Conservation (phyloP, 1,284 basidiomycete species). For the Ustilago nuda region DNA sequence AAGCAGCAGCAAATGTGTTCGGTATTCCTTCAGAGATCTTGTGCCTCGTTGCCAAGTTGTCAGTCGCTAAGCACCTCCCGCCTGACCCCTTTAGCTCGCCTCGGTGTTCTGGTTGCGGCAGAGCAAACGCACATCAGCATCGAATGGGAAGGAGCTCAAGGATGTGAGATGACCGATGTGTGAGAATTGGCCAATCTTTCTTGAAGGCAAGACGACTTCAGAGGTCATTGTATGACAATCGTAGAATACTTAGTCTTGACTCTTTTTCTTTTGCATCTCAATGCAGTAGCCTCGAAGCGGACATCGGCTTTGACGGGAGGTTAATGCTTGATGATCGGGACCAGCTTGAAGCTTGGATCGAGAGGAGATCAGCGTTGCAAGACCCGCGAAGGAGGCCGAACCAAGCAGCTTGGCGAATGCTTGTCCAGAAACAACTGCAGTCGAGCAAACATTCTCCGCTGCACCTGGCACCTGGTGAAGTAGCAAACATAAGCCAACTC, state of each 20-base stretch:
- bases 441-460: not conserved
- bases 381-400: not conserved
- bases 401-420: not conserved
- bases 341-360: not conserved
- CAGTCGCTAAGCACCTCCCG: not conserved
- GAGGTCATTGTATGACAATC: not conserved
- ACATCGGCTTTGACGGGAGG: constrained; percentile 6
- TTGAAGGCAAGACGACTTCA: not conserved
- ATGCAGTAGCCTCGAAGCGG: not conserved
- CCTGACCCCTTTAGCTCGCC: not conserved
- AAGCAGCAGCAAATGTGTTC: not conserved
- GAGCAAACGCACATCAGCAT: not conserved
- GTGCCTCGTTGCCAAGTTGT: too few relatives aligned
- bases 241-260: not conserved
- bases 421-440: not conserved
- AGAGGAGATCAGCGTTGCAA: not conserved
- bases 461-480: not conserved
- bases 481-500: not conserved
- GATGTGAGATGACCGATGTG: not conserved
- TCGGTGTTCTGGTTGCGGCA: not conserved
- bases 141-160: not conserved
- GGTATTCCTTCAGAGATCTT: constrained; percentile 1
- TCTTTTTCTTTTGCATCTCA: not conserved
- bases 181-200: not conserved
- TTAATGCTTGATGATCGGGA: not conserved